Evolutionary conservation across 192 early-diverging fungal species (phyloP).

Genomic region (Linnemannia hyalina): DNA sequence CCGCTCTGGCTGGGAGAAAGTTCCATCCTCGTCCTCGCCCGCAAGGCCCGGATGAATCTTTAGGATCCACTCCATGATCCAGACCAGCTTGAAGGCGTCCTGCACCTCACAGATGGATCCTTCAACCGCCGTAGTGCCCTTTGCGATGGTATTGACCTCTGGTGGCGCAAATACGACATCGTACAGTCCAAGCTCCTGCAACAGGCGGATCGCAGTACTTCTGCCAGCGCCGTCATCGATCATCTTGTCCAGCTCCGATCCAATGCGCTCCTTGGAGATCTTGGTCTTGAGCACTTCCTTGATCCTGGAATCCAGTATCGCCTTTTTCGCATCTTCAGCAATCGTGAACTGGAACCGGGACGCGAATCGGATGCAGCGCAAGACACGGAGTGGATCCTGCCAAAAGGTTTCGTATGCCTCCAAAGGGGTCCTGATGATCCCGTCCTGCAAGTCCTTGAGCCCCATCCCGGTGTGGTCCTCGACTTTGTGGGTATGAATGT

Average conservation of each 20-base stretch:
- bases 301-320: constrained; percentile 70
- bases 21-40: neutral
- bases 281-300: constrained; percentile 78
- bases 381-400: constrained; percentile 95
- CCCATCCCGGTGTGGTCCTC: constrained; percentile 92
- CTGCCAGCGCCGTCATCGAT: constrained; percentile 58
- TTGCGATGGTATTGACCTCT: constrained; percentile 29
- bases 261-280: constrained; percentile 91
- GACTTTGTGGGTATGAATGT: constrained; percentile 84
- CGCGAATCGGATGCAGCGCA: constrained; percentile 95
- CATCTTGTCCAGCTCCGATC: constrained; percentile 94
- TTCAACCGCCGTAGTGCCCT: constrained; percentile 20
- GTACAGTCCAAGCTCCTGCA: constrained; percentile 57
- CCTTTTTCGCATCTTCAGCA: constrained; percentile 73
- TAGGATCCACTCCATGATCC: constrained; percentile 60
- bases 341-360: constrained; percentile 86
- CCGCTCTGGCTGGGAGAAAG: constrained; percentile 3
- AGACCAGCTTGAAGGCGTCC: constrained; percentile 48
- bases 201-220: constrained; percentile 45
- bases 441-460: constrained; percentile 75
- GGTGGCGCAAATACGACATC: constrained; percentile 59
- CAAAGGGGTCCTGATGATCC: constrained; percentile 90
- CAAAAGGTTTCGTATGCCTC: constrained; percentile 88
- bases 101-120: constrained; percentile 39
- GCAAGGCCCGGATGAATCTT: constrained; percentile 19